Conservation (phyloP, 2,329 filamentous ascomycete genomes). For the Xylariaceae sp. region DNA sequence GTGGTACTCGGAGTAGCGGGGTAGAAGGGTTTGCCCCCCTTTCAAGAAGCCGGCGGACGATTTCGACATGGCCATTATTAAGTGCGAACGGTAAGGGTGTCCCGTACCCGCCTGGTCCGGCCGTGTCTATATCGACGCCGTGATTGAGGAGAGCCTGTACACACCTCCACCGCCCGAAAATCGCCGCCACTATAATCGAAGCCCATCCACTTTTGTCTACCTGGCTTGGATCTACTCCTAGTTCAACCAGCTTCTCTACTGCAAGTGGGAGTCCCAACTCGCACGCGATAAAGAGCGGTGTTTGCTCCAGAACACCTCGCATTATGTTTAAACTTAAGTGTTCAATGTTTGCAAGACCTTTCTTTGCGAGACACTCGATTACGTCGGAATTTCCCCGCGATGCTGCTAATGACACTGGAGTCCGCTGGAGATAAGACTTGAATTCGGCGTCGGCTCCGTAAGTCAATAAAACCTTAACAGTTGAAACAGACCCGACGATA, state of each 20-base stretch:
- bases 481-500: background rate
- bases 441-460: constrained; percentile 2
- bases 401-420: background rate
- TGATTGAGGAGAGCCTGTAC: constrained; percentile 1
- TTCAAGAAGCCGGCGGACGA: background rate
- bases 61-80: background rate
- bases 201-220: background rate
- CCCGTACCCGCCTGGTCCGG: background rate
- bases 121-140: constrained; percentile 2
- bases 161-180: background rate
- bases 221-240: background rate
- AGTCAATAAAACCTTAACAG: background rate
- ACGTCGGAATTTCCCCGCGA: constrained; percentile 1
- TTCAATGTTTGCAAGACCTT: background rate
- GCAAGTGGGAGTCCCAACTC: background rate
- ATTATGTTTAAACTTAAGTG: background rate
- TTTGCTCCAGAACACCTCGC: background rate
- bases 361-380: background rate
- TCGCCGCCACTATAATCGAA: constrained; percentile 1
- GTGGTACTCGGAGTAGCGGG: background rate
- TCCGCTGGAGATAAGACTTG: background rate
- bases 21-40: background rate
- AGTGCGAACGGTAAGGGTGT: background rate
- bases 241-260: constrained; percentile 4
- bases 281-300: background rate